Conservation (phyloP, 192 early-diverging fungal genomes). For the Backusella tarrabulga region DNA sequence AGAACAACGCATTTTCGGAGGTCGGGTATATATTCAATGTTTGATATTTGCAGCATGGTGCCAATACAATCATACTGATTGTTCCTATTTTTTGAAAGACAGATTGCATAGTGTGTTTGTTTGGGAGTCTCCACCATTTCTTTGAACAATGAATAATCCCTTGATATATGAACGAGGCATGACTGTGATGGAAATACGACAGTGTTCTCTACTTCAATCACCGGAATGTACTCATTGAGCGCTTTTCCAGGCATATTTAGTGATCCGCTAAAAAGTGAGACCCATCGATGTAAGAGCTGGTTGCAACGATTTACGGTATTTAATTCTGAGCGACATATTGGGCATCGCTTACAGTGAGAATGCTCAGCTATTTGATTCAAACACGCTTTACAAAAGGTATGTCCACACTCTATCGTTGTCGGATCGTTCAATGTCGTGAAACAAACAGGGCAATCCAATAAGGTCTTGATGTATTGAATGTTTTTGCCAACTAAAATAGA, state of each 20-base stretch:
- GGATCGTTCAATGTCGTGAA: slow-evolving; percentile 48
- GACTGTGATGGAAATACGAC: neutral
- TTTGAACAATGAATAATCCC: neutral
- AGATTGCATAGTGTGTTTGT: slow-evolving; percentile 50
- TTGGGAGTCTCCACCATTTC: neutral
- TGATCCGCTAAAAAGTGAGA: neutral
- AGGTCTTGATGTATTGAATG: neutral
- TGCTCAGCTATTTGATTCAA: slow-evolving; percentile 52
- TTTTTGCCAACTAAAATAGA: neutral
- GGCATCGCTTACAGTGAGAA: slow-evolving; percentile 23
- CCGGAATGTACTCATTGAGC: neutral
- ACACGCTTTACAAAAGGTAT: slow-evolving; percentile 63
- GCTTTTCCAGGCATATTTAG: neutral
- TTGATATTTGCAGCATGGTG: slow-evolving; percentile 46
- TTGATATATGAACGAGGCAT: neutral
- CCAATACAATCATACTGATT: slow-evolving; percentile 40
- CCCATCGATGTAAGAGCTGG: neutral
- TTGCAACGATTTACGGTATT: neutral
- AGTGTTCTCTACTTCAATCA: neutral
- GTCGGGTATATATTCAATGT: slow-evolving; percentile 40
- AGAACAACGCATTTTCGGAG: slow-evolving; percentile 42
- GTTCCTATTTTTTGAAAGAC: neutral
- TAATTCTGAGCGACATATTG: slow-evolving; percentile 44
- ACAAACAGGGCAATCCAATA: slow-evolving; percentile 58
- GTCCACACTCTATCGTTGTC: slow-evolving; percentile 63